A percentile compares a stretch with the other conserved stretches of the same genome.
These are phyloP conservation scores for Phytophthora idaei DNA, from an alignment of 352 stramenopile genomes.

Conservation along the genomic window DNA sequence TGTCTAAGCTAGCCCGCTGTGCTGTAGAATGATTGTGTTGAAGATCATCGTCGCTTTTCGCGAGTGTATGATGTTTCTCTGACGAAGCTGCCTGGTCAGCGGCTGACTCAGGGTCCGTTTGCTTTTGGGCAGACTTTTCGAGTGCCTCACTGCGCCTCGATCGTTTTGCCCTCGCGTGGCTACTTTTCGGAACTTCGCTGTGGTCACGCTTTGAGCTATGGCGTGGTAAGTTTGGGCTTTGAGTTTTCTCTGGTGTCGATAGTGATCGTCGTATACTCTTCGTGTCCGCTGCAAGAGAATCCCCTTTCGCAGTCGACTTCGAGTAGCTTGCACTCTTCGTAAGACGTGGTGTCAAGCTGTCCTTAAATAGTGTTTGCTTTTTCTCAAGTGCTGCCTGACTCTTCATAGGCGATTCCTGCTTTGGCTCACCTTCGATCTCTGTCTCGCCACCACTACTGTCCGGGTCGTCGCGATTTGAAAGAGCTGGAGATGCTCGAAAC, in stretches of 20 bases:
- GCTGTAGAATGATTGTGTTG: not conserved
- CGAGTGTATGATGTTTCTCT: not conserved
- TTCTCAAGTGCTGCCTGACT: not conserved
- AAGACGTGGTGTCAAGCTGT: constrained; percentile 6
- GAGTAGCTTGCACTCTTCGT: constrained; percentile 26
- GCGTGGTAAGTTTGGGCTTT: constrained; percentile 1
- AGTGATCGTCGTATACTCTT: constrained; percentile 24
- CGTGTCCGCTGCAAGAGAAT: not conserved
- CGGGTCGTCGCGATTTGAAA: constrained; percentile 34
- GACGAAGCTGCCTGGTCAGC: not conserved
- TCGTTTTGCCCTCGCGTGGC: constrained; percentile 23
- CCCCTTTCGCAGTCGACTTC: constrained; percentile 4
- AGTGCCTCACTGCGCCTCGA: constrained; percentile 17
- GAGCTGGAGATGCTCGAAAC: constrained; percentile 38
- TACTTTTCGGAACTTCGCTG: not conserved
- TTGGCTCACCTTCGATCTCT: constrained; percentile 65
- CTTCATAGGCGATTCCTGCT: constrained; percentile 34
- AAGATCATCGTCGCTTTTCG: not conserved
- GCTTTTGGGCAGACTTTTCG: too few species aligned
- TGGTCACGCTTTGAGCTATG: constrained; percentile 24
- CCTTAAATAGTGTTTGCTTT: not conserved
- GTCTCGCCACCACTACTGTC: constrained; percentile 68
- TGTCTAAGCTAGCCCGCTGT: not conserved
- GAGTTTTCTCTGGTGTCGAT: constrained; percentile 31
- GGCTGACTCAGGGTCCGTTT: not conserved